Conservation (phyloP, 192 early-diverging fungal species). For the Umbelopsis isabellina region DNA sequence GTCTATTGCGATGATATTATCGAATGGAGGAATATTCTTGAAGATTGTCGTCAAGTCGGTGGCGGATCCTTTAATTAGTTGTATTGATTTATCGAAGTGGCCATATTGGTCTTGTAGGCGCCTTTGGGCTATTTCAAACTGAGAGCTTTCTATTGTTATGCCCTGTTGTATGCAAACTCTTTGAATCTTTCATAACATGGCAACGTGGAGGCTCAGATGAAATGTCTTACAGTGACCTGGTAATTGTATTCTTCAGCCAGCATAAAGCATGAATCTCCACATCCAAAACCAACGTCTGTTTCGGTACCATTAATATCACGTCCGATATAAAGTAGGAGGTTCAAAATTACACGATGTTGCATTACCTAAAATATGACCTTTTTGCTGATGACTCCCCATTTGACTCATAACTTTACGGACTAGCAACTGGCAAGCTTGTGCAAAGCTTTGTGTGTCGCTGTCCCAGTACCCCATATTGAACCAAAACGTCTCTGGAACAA, state of each 20-base stretch:
- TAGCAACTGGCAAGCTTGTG: slow-evolving; percentile 48
- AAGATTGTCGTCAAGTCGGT: neutral
- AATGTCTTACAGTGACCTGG: slow-evolving; percentile 28
- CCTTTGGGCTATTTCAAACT: slow-evolving; percentile 4
- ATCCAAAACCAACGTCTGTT: slow-evolving; percentile 58
- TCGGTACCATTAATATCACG: neutral
- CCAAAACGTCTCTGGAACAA: slow-evolving; percentile 45
- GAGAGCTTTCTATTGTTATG: slow-evolving; percentile 17
- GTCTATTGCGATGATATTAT: slow-evolving; percentile 51
- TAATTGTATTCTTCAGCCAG: slow-evolving; percentile 30
- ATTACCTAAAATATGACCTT: slow-evolving; percentile 20
- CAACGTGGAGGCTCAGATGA: neutral
- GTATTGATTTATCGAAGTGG: neutral
- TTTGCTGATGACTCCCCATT: slow-evolving; percentile 10
- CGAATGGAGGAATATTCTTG: slow-evolving; percentile 15
- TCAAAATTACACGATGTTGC: neutral
- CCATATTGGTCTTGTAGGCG: neutral
- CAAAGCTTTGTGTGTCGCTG: slow-evolving; percentile 26
- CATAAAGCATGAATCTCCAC: slow-evolving; percentile 56
- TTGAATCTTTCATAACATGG: neutral
- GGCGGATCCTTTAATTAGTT: slow-evolving; percentile 30
- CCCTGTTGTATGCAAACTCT: slow-evolving; percentile 12
- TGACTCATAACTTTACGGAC: slow-evolving; percentile 38
- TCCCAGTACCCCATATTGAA: slow-evolving; percentile 57
- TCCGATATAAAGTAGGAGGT: neutral